Percentiles rank a stretch among this genome's conserved stretches.
Evolutionary conservation across 2,329 filamentous ascomycete species (phyloP).

Genomic region (Parastagonospora nodorum): DNA sequence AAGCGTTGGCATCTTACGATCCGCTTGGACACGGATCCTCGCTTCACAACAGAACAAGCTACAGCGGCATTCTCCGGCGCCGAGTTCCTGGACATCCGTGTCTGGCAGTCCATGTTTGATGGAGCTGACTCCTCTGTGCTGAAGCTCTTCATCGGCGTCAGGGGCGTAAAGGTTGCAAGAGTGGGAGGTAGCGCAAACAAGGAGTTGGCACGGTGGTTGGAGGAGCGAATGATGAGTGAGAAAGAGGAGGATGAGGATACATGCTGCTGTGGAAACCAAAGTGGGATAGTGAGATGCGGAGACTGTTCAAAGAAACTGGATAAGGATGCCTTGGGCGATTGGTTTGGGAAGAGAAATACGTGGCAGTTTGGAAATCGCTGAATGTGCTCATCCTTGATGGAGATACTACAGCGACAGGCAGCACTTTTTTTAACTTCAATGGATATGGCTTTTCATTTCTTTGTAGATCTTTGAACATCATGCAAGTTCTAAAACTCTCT

Average conservation of each 20-base stretch:
- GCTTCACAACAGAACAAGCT: slow-evolving; percentile 49
- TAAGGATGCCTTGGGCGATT: slow-evolving; percentile 5
- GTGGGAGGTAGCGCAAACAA: slow-evolving; percentile 51
- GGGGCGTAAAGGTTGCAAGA: slow-evolving; percentile 51
- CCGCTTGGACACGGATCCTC: slow-evolving; percentile 56
- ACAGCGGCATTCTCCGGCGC: slow-evolving; percentile 51
- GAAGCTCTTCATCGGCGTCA: slow-evolving; percentile 52
- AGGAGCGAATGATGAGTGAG: slow-evolving; percentile 50
- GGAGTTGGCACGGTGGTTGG: slow-evolving; percentile 52
- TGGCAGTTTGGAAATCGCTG: slow-evolving; percentile 30
- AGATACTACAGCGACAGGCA: too few relatives aligned
- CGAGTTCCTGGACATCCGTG: slow-evolving; percentile 56
- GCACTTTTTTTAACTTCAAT: too few relatives aligned
- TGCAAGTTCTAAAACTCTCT: not conserved
- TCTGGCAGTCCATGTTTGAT: slow-evolving; percentile 50
- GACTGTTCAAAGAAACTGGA: slow-evolving; percentile 19
- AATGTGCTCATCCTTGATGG: not conserved
- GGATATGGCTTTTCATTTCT: too few relatives aligned
- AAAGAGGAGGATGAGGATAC: slow-evolving; percentile 22
- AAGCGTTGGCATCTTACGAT: slow-evolving; percentile 52
- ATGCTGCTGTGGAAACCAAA: slow-evolving; percentile 29
- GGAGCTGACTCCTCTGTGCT: slow-evolving; percentile 50
- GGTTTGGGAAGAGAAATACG: slow-evolving; percentile 21
- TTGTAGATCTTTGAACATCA: too few relatives aligned
- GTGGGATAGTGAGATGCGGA: slow-evolving; percentile 41